phyloP scores from a whole-genome alignment of 2,329 filamentous ascomycete genomes.

The Colletotrichum eremochloae region DNA sequence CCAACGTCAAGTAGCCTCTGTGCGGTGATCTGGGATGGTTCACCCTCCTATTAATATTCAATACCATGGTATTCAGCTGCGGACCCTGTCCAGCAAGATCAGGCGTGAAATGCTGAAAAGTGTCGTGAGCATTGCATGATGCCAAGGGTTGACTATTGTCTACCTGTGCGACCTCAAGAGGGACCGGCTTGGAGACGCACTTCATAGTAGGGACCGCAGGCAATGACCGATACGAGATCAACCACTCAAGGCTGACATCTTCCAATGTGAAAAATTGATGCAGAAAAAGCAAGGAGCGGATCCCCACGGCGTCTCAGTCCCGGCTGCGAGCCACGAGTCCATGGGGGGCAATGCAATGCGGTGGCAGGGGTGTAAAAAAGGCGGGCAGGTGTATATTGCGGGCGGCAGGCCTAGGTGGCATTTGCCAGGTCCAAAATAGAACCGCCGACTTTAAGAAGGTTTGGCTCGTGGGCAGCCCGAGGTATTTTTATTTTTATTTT shows the following conservation, averaged over 20 bases:
- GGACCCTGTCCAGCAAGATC: slow-evolving; percentile 5
- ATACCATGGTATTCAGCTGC: background rate
- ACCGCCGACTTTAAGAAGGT: slow-evolving; percentile 1
- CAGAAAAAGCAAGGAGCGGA: slow-evolving; percentile 25
- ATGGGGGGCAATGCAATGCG: slow-evolving; percentile 1
- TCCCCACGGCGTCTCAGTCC: slow-evolving; percentile 21
- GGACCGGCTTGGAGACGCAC: no score
- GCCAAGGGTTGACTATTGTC: slow-evolving; percentile 1
- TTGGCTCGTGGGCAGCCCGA: background rate
- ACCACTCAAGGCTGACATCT: slow-evolving; percentile 25
- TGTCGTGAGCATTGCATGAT: slow-evolving; percentile 23
- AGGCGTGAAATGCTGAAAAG: background rate
- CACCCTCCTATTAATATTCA: background rate
- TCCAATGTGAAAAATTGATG: background rate
- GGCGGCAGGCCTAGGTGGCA: slow-evolving; percentile 16
- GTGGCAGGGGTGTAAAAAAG: slow-evolving; percentile 10
- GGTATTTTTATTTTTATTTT: background rate
- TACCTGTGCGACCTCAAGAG: no score
- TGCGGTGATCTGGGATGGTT: background rate
- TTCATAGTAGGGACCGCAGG: background rate
- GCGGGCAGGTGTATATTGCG: background rate
- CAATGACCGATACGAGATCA: slow-evolving; percentile 1
- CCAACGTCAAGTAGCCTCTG: background rate
- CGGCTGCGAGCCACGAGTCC: slow-evolving; percentile 9
- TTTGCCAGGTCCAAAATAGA: slow-evolving; percentile 35